Conservation (phyloP, 139 green algal species). For the Coelastrella sp. region DNA sequence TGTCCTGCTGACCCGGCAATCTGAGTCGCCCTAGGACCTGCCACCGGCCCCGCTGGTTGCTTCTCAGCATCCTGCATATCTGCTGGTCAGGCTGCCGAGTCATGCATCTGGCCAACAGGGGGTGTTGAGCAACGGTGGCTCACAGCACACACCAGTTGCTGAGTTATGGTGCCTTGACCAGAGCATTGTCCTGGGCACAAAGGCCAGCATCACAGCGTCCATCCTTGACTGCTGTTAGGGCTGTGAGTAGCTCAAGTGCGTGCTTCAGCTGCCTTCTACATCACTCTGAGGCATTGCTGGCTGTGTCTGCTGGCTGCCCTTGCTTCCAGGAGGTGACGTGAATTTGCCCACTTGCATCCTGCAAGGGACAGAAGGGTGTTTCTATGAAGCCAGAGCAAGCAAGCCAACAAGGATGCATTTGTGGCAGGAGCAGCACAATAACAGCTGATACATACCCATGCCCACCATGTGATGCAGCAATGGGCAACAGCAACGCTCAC, state of each 20-base stretch:
- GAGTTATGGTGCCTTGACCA: neutral
- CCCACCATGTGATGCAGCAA: no score
- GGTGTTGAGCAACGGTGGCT: neutral
- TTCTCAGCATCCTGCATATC: neutral
- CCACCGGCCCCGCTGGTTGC: neutral
- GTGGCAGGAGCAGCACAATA: no score
- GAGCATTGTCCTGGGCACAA: neutral
- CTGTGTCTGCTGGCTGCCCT: no score
- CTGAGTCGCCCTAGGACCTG: neutral
- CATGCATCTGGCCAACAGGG: neutral
- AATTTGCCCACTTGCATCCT: no score
- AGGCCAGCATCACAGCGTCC: constrained; percentile 1
- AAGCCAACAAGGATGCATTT: no score
- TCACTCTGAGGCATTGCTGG: neutral
- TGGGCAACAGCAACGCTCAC: no score
- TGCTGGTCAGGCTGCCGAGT: neutral
- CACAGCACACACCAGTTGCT: constrained; percentile 8
- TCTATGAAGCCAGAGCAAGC: no score
- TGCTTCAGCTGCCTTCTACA: neutral
- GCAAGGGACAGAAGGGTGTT: no score
- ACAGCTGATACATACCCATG: no score
- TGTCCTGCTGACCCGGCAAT: no score
- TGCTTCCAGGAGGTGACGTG: no score
- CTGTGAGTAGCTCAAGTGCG: neutral
- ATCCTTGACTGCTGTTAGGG: neutral